Evolutionary conservation across 148 eudicot genomes (phyloP), one percentile per base, ranked within the genome.

Genomic region (Cornus kousa): DNA sequence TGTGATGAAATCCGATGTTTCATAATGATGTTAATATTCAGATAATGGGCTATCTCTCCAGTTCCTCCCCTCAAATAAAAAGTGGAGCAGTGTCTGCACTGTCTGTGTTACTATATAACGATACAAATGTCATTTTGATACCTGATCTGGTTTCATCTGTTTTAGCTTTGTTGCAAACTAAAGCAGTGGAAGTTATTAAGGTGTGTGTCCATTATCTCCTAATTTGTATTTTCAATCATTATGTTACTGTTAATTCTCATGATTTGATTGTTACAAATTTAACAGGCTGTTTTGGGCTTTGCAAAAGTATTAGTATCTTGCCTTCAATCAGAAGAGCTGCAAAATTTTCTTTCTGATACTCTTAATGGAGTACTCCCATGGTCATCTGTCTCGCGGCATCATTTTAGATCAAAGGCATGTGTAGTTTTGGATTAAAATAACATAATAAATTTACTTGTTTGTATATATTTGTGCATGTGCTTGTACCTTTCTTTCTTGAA

Each of bases 21-120:
- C 35, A 12, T 5, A 43, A 65, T 79, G 46, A 39, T 82, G 23
- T 57, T 75, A 82, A 68, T 82, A 67, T 68, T 46, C 92, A 94
- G 98, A 87, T 96, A 83, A 83, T 86, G 82, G 99, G 95, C 14
- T 96, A 96, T 85, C 91, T 92, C 74, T 90, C 98, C 78, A 89
- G 92, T 66, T 86, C 99, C 78, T 93, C 98, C 71, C 97, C 97
- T 81, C 95, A 92, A 55, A 87, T 92, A 55, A 93, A 82, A 74
- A 93, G 98, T 87, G 98, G 97, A 48, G 99, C 92, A 31, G 88
- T 96, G 57, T 92, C 99, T 78, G 98, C 97, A 14, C 89, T 96
- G 28, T 96, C 99, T 62, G 87, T 96, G 70, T 85, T 96, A 55
- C 88, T 93, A 60, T 87, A 90, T 79, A 87, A 84, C 80, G 91